Conservation (phyloP, 371 early-diverging fungal species). For the Mortierella sp. region DNA sequence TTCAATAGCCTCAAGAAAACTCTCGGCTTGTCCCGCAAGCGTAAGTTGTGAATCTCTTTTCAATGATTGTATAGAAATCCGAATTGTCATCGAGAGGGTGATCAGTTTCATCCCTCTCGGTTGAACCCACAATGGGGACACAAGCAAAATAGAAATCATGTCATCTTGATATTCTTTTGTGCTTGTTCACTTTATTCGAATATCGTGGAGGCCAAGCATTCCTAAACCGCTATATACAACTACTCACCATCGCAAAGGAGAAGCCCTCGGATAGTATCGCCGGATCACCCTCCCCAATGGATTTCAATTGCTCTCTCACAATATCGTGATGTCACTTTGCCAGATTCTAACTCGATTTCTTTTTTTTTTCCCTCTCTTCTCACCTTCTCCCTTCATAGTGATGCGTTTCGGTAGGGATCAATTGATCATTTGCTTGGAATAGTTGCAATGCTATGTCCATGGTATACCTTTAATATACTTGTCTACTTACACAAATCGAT, state of each 20-base stretch:
- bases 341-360: background rate
- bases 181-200: constrained; percentile 5
- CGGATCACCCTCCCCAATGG: background rate
- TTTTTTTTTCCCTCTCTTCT: background rate
- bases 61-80: background rate
- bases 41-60: constrained; percentile 32
- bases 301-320: background rate
- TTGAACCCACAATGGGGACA: constrained; percentile 60
- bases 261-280: background rate
- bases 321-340: background rate
- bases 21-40: constrained; percentile 73
- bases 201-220: constrained; percentile 1
- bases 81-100: background rate
- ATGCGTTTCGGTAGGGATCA: constrained; percentile 57
- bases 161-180: background rate
- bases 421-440: constrained; percentile 10
- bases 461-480: background rate
- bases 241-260: background rate
- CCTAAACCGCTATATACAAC: background rate
- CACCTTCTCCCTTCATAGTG: constrained; percentile 30
- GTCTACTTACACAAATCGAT: background rate
- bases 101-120: constrained; percentile 46
- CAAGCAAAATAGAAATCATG: background rate
- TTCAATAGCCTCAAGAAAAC: constrained; percentile 67
- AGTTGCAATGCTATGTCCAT: background rate